Base-by-base conservation (phyloP, 2,329 filamentous ascomycete genomes). In the Diaporthe sp. region DNA sequence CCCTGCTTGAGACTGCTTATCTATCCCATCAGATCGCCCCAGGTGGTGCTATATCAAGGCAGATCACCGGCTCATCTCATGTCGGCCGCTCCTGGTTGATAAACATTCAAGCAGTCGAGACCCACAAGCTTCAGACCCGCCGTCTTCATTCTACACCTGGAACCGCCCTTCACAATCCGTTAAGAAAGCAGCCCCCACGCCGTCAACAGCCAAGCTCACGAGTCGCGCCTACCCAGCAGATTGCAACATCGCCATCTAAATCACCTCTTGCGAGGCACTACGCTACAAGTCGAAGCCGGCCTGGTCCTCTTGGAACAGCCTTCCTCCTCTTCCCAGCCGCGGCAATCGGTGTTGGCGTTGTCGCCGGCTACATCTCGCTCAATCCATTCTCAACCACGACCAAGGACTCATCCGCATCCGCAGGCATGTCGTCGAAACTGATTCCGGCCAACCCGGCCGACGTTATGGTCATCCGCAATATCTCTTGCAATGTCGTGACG, bases 391-490 rank as follows among this genome's bases (percentile, higher is more conserved):
- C 76, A 28, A 65, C 73, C 22, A 47, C 73, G 20, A 34, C 53
- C 44, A 44, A 65, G 39, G 20, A 47, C 28, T 63, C 65, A 15
- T 39, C 34, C 39, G 74, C 47, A n/a, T 68, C 15, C 61, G 58
- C 79, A 79, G 81, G 72, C 78, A 93, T 93, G 91, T 90, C 91
- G 73, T 86, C 88, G 10, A 90, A 92, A 80, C 89, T 95, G 73
- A 89, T 94, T 74, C 93, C 93, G 6, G 80, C 86, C 22, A 92
- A 96, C 80, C 95, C 96, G 17, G 90, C 92, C 25, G 91, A 94
- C 81, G 92, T 97, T 78, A 97, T 98, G 93, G 95, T 98, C 77
- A 96, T 98, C 81, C 94, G 96, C 78, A 90, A 95, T 80, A 86
- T 98, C 80, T 94, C 94, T 2, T 94, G 94, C 20, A 92, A 93